phyloP scores from a whole-genome alignment of 257 asterid species.

The Scutellaria minor region DNA sequence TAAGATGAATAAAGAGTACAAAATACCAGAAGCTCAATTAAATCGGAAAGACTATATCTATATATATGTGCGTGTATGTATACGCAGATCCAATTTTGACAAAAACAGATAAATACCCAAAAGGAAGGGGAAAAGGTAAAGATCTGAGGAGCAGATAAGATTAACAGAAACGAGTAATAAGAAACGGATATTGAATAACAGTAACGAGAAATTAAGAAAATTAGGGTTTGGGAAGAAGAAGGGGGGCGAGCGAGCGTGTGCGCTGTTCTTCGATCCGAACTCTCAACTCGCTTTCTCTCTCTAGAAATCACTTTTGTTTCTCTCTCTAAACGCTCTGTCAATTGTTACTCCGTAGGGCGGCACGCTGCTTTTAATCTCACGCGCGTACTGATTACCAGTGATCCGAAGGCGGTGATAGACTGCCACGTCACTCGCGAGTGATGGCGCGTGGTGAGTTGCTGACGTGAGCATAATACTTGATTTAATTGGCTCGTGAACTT shows the following conservation, averaged over 20 bases:
- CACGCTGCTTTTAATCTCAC: constrained; percentile 42
- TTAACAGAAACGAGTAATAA: constrained; percentile 17
- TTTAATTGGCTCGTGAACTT: background rate
- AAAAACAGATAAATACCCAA: constrained; percentile 29
- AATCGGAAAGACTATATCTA: constrained; percentile 23
- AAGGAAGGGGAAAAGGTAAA: constrained; percentile 6
- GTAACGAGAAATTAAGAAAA: constrained; percentile 11
- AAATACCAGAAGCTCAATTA: constrained; percentile 40
- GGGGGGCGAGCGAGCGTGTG: constrained; percentile 31
- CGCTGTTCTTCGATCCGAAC: constrained; percentile 51
- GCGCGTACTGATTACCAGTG: constrained; percentile 40
- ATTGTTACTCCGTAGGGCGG: constrained; percentile 21
- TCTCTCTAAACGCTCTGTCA: constrained; percentile 40
- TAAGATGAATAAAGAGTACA: constrained; percentile 4
- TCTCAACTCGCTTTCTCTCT: constrained; percentile 53
- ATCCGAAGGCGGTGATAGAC: constrained; percentile 40
- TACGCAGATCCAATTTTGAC: constrained; percentile 37
- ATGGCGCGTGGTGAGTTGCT: constrained; percentile 16
- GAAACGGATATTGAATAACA: constrained; percentile 2
- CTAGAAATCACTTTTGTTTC: constrained; percentile 35
- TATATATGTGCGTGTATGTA: background rate
- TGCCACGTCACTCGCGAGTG: constrained; percentile 46
- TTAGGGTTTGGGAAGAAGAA: constrained; percentile 54
- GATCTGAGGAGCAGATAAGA: constrained; percentile 26
- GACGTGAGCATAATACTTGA: background rate